Base-by-base conservation (phyloP, 257 asterid genomes). In the Paulownia fortunei region DNA sequence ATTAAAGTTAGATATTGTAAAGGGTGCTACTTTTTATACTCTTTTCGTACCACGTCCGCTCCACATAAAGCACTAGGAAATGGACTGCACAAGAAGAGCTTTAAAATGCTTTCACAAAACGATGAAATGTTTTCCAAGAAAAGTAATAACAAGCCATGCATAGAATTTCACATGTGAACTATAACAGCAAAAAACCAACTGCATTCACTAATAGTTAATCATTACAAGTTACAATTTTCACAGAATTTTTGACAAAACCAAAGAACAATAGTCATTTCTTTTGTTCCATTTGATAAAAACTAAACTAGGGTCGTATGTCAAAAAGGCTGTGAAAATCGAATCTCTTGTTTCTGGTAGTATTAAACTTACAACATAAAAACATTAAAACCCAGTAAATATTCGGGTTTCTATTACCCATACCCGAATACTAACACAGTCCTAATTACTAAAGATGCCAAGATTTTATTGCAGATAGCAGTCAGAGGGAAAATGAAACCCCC, bases 261-360 rank as follows among this genome's bases (percentile, higher is more conserved):
- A 1, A 27, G n/a, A 55, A 68, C 83, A 71, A 13, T 23, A 15
- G 24, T 51, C 72, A 81, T 72, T 32, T 19, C 12, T 8, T 10
- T 36, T 24, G 3, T 27, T 42, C 26, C 36, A 2, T 51, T 51
- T 3, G 26, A 30, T 8, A 60, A 59, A 55, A 11, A 42, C 11
- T 6, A 21, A 24, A 37, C 21, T 3, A 8, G 37, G 10, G 49
- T 44, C 73, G 1, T 27, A 36, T 42, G 77, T 82, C 74, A 89
- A 87, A 92, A 91, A 92, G 79, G 84, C 89, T 73, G 91, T 91
- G 97, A 90, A 92, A 92, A 91, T 78, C 79, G 79, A 89, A 86
- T 86, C 90, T 71, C 39, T 9, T 52, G 18, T 58, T 41, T 8
- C 46, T 69, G 59, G 13, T 11, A 44, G 52, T 39, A 67, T 63